Evolutionary conservation across 2,329 filamentous ascomycete species (phyloP), one percentile per base, ranked within the genome.

Genomic region (Botrytis cinerea): DNA sequence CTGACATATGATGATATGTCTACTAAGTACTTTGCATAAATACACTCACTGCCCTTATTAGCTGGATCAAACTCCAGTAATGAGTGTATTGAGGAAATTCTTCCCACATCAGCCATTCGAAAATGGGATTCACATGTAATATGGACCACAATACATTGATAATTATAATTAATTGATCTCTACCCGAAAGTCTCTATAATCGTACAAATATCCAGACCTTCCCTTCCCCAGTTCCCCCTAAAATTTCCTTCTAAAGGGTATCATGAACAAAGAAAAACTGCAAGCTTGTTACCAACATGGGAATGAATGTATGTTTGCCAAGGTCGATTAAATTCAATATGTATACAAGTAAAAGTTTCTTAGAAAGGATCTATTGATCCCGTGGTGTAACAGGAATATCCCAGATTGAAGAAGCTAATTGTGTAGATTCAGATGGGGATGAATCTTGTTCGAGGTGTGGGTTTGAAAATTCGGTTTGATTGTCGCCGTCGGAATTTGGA

Each of bases 361-460:
- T 32, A 5, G 10, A 18, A 57, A 68, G 35, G 45, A 57, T 57
- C 35, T 57, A 68, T 68, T 68, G 25, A 43, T 74, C 75, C 43
- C 46, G 67, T 16, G 81, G 81, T 20, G 82, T 82, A 71, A 82
- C 81, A 6, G 82, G 82, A 63, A 83, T 76, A 32, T 81, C 80
- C 80, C 78, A 81, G 22, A 82, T 77, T 20, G 79, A 79, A 51
- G 74, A 68, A 32, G 75, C 77, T 38, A 74, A 54, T 40, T 73
- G 61, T 32, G 61, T 66, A 43, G 62, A 48, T 32, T 74, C 57
- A 12, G 46, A n/a, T 43, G 54, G 32, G 32, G 40, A 28, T 40
- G 64, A 43, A 62, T 72, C 64, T 40, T 54, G 45, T 54, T 66
- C 63, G 48, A 12, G 69, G 66, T 73, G 48, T 28, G 54, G 16